phyloP scores from a whole-genome alignment of 2,329 filamentous ascomycete genomes.

The Colletotrichum endophyticum region DNA sequence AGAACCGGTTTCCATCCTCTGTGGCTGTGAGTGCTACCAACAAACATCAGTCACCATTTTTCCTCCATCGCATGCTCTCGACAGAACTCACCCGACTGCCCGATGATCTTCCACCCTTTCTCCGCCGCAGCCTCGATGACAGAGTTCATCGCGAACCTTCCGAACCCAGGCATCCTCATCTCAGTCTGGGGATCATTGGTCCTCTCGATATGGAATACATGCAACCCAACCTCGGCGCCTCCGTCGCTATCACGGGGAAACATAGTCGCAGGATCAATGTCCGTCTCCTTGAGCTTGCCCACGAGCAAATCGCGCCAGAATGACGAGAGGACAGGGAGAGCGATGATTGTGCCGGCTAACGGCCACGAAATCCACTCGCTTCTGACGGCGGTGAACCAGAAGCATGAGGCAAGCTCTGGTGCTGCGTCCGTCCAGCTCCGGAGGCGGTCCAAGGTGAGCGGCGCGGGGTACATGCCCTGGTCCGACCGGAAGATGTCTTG shows the following conservation, averaged over 20 bases:
- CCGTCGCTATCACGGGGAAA: conserved; percentile 22
- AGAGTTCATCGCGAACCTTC: neutral
- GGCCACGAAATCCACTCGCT: neutral
- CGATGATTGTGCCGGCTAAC: conserved; percentile 32
- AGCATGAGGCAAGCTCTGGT: conserved; percentile 31
- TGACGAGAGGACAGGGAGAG: conserved; percentile 28
- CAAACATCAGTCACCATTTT: neutral
- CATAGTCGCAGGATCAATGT: conserved; percentile 28
- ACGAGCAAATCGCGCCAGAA: conserved; percentile 32
- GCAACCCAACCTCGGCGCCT: conserved; percentile 29
- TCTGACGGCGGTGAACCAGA: conserved; percentile 2
- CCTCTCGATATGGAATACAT: conserved; percentile 40
- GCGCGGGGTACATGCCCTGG: conserved; percentile 38
- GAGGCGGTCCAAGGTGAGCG: conserved; percentile 32
- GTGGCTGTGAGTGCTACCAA: conserved; percentile 33
- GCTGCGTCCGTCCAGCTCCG: conserved; percentile 29
- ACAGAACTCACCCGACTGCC: conserved; percentile 29
- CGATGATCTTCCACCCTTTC: conserved; percentile 27
- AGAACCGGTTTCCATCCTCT: conserved; percentile 28
- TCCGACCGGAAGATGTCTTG: conserved; percentile 30
- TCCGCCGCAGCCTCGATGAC: neutral
- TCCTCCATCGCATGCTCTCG: neutral
- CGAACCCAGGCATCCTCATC: conserved; percentile 23
- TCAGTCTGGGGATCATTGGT: conserved; percentile 14
- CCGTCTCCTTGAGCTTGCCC: conserved; percentile 32